Evolutionary conservation across 2,329 filamentous ascomycete genomes (phyloP).

Genomic region (Elsinoe perseae): DNA sequence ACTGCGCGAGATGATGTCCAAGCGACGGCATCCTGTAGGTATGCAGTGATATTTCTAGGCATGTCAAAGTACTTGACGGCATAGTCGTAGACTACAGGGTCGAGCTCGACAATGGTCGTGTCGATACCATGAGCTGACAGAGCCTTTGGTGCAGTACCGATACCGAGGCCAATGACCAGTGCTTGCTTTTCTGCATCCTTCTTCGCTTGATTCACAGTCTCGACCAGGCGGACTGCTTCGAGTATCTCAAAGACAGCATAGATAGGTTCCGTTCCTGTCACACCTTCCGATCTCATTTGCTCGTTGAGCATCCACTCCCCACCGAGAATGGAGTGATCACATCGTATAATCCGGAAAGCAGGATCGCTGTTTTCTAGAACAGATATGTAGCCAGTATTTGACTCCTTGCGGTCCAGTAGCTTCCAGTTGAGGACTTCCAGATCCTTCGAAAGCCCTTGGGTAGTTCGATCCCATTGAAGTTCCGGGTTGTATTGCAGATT

Average conservation of each 20-base stretch:
- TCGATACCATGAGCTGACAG: conserved; percentile 80
- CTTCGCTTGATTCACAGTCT: conserved; percentile 40
- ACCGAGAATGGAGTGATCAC: conserved; percentile 87
- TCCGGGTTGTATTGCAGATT: conserved; percentile 61
- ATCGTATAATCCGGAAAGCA: conserved; percentile 75
- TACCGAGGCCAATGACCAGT: conserved; percentile 82
- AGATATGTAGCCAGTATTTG: conserved; percentile 83
- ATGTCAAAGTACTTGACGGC: conserved; percentile 77
- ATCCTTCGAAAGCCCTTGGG: conserved; percentile 44
- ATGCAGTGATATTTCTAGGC: conserved; percentile 65
- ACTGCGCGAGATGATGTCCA: conserved; percentile 43
- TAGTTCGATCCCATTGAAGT: conserved; percentile 22
- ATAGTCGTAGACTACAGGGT: conserved; percentile 79
- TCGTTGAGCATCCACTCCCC: conserved; percentile 72
- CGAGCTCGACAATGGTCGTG: conserved; percentile 91
- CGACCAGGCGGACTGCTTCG: conserved; percentile 77
- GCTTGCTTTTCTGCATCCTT: conserved; percentile 65
- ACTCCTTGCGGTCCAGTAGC: conserved; percentile 74
- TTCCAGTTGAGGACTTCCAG: conserved; percentile 61
- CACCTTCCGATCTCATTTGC: conserved; percentile 31
- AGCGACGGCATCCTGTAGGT: conserved; percentile 73
- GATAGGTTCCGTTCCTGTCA: conserved; percentile 68
- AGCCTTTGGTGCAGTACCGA: conserved; percentile 83
- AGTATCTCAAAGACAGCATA: conserved; percentile 96
- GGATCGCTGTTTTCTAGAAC: conserved; percentile 68